Conservation (phyloP, 177 flowering plant genomes). For the Telopea speciosissima region DNA sequence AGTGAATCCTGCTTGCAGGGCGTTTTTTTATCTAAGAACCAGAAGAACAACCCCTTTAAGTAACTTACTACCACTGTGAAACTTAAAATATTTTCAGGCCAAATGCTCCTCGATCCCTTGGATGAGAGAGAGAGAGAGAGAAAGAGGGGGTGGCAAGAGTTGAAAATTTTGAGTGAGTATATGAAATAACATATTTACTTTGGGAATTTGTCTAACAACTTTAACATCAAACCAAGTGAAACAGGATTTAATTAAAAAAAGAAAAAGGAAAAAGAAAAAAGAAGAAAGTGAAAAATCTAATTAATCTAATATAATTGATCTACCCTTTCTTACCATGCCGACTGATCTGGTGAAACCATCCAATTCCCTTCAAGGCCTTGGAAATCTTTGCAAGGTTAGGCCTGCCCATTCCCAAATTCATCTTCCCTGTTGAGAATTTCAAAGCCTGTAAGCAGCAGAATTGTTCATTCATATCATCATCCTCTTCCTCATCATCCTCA, state of each 20-base stretch:
- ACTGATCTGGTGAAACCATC: conserved; percentile 54
- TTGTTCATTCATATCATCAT: conserved; percentile 18
- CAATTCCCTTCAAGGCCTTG: conserved; percentile 64
- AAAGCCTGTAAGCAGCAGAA: conserved; percentile 78
- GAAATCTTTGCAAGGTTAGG: conserved; percentile 57
- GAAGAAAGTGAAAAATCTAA: too few relatives aligned
- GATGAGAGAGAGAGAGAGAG: too few relatives aligned
- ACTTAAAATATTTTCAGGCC: too few relatives aligned
- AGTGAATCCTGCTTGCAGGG: too few relatives aligned
- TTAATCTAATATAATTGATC: conserved; percentile 6
- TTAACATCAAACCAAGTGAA: neutral
- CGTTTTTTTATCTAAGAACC: too few relatives aligned
- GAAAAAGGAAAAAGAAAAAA: neutral
- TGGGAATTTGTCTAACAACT: neutral
- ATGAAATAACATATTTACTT: neutral
- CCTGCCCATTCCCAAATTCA: conserved; percentile 70
- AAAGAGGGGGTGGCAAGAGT: neutral
- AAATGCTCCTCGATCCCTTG: too few relatives aligned
- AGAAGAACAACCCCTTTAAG: too few relatives aligned
- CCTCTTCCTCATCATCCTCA: conserved; percentile 12
- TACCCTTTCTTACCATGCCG: conserved; percentile 38
- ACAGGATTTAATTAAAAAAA: neutral
- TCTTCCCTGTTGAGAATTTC: conserved; percentile 72
- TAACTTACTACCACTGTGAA: too few relatives aligned
- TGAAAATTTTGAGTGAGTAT: neutral